A percentile compares a stretch with the other conserved stretches of the same genome.
Conservation (phyloP, 2,329 filamentous ascomycete species). For the Cladophialophora yegresii region DNA sequence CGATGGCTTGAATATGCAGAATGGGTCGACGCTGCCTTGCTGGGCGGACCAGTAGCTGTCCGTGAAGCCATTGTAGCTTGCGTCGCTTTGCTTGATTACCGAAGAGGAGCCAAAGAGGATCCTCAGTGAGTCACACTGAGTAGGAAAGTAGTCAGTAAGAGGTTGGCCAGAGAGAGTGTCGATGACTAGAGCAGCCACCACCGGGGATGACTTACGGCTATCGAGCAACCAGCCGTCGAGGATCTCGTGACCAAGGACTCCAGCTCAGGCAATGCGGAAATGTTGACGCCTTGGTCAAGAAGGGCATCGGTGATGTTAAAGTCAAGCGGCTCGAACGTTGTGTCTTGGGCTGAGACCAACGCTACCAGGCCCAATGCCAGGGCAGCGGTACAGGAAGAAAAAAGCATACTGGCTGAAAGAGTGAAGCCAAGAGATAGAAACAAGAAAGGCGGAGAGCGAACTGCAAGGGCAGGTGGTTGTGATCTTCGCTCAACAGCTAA, state of each 20-base stretch:
- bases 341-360: constrained; percentile 10
- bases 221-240: constrained; percentile 17
- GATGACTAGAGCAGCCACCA: not conserved
- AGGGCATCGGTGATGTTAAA: constrained; percentile 30
- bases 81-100: constrained; percentile 20
- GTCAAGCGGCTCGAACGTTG: constrained; percentile 20
- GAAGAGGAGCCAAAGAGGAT: constrained; percentile 22
- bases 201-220: constrained; percentile 13
- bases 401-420: constrained; percentile 18
- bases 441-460: not conserved
- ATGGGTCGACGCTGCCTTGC: constrained; percentile 41
- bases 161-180: not conserved
- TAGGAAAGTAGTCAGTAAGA: not conserved
- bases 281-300: constrained; percentile 20
- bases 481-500: not conserved
- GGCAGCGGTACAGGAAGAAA: constrained; percentile 4
- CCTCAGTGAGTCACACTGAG: constrained; percentile 24
- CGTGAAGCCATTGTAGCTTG: constrained; percentile 34
- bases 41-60: constrained; percentile 44
- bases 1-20: constrained; percentile 42
- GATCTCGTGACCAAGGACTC: constrained; percentile 13
- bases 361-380: constrained; percentile 11
- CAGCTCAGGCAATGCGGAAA: constrained; percentile 17
- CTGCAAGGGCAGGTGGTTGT: not conserved
- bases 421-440: not conserved